These are phyloP conservation scores for Coccomyxa sp. DNA, from an alignment of 139 green algal genomes.

Conservation along the genomic window DNA sequence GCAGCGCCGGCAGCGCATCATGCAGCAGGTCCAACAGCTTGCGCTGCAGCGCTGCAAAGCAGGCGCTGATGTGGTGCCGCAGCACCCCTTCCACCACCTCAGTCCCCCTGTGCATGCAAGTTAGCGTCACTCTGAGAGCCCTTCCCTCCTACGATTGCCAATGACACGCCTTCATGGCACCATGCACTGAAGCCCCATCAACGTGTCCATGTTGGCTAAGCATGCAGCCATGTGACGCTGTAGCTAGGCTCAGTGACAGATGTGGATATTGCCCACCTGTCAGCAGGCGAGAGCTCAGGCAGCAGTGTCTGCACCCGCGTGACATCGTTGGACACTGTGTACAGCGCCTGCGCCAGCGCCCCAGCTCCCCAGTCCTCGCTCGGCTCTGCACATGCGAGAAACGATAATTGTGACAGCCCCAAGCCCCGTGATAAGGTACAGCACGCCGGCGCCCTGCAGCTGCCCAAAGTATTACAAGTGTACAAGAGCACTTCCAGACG, in stretches of 20 bases:
- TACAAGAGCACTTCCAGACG: no score
- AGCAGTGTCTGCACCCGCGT: constrained; percentile 52
- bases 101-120: constrained; percentile 30
- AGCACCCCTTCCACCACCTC: constrained; percentile 52
- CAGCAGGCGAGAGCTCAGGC: constrained; percentile 57
- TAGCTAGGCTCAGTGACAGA: no score
- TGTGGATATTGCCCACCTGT: constrained; percentile 36
- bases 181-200: no score
- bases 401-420: no score
- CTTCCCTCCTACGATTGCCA: no score
- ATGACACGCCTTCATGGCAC: no score
- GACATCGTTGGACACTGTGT: constrained; percentile 55
- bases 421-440: no score
- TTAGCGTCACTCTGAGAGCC: no score
- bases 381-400: background rate
- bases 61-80: constrained; percentile 52
- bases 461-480: no score
- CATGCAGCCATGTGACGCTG: no score
- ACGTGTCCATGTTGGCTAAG: background rate
- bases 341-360: constrained; percentile 43
- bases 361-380: constrained; percentile 58
- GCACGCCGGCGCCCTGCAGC: no score
- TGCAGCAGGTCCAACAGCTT: constrained; percentile 17
- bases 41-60: constrained; percentile 45
- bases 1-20: background rate